phyloP scores from a whole-genome alignment of 345 rosid genomes.

The Excoecaria agallocha region DNA sequence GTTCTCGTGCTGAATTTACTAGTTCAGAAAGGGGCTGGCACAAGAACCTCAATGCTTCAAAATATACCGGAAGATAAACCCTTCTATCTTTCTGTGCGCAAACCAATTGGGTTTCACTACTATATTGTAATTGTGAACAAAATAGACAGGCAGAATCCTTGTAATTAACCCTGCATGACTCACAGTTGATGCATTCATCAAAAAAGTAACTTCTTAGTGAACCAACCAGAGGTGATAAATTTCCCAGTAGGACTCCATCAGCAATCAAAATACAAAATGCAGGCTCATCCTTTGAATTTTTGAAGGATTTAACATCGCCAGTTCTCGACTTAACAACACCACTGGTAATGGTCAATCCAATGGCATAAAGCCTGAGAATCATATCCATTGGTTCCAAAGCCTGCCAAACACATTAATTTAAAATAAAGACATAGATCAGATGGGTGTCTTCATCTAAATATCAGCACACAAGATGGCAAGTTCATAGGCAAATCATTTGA shows the following conservation, averaged over 20 bases:
- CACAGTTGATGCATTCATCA: conserved; percentile 29
- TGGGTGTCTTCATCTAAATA: conserved; percentile 20
- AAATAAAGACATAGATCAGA: conserved; percentile 14
- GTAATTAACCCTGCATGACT: conserved; percentile 15
- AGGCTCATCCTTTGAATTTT: conserved; percentile 38
- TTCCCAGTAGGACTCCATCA: conserved; percentile 41
- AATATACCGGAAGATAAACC: conserved; percentile 42
- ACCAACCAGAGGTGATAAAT: conserved; percentile 45
- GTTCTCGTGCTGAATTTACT: conserved; percentile 55
- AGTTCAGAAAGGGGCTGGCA: conserved; percentile 76
- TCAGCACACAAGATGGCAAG: conserved; percentile 9
- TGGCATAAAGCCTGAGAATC: conserved; percentile 68
- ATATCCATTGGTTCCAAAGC: conserved; percentile 43
- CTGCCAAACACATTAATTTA: conserved; percentile 45
- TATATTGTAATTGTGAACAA: conserved; percentile 26
- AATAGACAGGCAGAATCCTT: conserved; percentile 22
- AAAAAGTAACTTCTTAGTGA: conserved; percentile 43
- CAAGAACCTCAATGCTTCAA: conserved; percentile 64
- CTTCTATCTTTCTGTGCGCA: conserved; percentile 30
- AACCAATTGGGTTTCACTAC: conserved; percentile 22
- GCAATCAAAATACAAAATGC: conserved; percentile 37
- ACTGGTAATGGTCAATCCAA: conserved; percentile 46
- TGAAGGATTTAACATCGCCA: conserved; percentile 32
- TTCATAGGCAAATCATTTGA: conserved; percentile 11
- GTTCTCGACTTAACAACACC: conserved; percentile 29